A percentile compares a stretch with the other conserved stretches of the same genome.
phyloP scores from a whole-genome alignment of 2,329 filamentous ascomycete species.

The Penicillium psychrosexuale region DNA sequence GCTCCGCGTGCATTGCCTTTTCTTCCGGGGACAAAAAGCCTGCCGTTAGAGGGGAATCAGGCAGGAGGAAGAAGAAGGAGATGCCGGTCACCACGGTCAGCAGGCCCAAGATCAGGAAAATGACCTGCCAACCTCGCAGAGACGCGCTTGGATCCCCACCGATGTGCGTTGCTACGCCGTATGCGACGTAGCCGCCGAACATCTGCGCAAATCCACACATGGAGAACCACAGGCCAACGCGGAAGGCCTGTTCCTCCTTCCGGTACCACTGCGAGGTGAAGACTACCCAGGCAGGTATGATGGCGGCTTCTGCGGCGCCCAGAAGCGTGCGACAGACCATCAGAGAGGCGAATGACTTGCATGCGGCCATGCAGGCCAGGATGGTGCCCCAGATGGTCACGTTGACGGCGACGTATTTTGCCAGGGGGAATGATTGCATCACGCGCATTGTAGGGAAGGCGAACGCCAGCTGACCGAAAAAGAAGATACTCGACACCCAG shows the following conservation, averaged over 20 bases:
- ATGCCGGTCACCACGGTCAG: conserved; percentile 38
- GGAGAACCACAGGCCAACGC: conserved; percentile 29
- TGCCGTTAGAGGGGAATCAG: conserved; percentile 35
- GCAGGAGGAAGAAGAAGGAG: conserved; percentile 37
- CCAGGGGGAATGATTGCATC: conserved; percentile 40
- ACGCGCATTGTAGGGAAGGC: conserved; percentile 42
- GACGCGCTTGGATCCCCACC: conserved; percentile 29
- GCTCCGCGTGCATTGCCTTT: conserved; percentile 31
- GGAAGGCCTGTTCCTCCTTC: conserved; percentile 32
- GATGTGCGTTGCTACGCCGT: conserved; percentile 29
- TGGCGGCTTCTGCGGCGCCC: conserved; percentile 50
- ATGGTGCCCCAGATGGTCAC: conserved; percentile 36
- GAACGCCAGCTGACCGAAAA: conserved; percentile 27
- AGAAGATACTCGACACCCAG: conserved; percentile 39
- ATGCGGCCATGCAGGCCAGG: conserved; percentile 24
- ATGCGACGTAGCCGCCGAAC: conserved; percentile 40
- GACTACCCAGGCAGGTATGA: conserved; percentile 31
- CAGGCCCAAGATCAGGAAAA: conserved; percentile 39
- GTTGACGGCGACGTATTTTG: conserved; percentile 39
- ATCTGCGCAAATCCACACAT: conserved; percentile 37
- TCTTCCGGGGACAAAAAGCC: conserved; percentile 33
- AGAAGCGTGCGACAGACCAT: conserved; percentile 51
- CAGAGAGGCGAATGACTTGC: conserved; percentile 49
- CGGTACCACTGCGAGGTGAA: conserved; percentile 34
- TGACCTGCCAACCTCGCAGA: conserved; percentile 37